Evolutionary conservation across 345 rosid species (phyloP), one percentile per base, ranked within the genome.

Genomic region (Arabis alpina): DNA sequence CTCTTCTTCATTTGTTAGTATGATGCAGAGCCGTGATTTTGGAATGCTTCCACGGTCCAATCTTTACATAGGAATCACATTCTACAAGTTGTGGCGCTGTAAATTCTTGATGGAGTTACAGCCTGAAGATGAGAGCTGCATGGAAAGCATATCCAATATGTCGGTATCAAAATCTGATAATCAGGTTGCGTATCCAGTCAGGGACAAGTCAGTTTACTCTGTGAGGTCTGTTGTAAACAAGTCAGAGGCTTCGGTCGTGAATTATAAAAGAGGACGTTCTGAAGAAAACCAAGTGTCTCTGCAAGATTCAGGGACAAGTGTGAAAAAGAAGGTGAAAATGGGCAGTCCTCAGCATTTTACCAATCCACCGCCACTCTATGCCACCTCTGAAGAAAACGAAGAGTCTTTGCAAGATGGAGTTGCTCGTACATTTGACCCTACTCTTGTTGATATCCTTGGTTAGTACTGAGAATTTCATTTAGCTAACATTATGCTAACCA

Each of bases 211-310:
- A 0, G 37, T 62, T 68, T 63, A 61, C 68, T 73, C 75, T 66
- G 56, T 65, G 56, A 61, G 80, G 60, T 78, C 72, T 50, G 61
- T 48, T 15, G 77, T 59, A 52, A 54, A 56, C 61, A 76, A 68
- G 58, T 86, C 97, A 34, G 85, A 80, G 43, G 40, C 90, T 14
- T 89, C 98, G 12, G 83, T 92, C 76, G 79, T 82, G 90, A 82
- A 84, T 49, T 73, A 77, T 45, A 84, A 77, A 77, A 66, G 62
- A 27, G 30, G 2, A 27, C 2, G 30, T 27, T 27, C 30, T 2
- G 30, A 27, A 27, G 30, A 27, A 27, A 27, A 27, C 30, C 2
- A 27, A 27, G 30, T 27, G 30, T 3, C 30, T 2, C 30, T 27
- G 2, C 30, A 27, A 27, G 30, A 27, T 27, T 27, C 39, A 10